Evolutionary conservation across 495 filamentous ascomycete genomes (phyloP).

Genomic region (Neurospora sp.): DNA sequence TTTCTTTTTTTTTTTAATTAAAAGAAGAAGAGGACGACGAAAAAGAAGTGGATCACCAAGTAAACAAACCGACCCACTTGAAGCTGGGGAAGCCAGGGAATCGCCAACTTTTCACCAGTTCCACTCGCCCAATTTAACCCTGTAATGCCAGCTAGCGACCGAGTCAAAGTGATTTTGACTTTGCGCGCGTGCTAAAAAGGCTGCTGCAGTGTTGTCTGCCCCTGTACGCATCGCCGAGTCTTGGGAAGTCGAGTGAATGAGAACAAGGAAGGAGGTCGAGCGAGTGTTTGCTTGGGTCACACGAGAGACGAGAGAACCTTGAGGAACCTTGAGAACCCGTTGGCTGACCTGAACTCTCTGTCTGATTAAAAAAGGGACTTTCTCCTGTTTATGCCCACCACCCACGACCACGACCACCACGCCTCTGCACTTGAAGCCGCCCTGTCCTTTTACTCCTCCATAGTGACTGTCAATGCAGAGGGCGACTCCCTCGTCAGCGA

Average conservation of each 20-base stretch:
- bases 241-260: background rate
- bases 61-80: background rate
- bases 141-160: background rate
- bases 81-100: background rate
- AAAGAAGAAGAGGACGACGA: background rate
- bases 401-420: constrained; percentile 44
- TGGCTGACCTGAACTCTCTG: constrained; percentile 10
- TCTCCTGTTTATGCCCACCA: constrained; percentile 74
- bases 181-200: background rate
- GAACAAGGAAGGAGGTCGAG: background rate
- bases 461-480: constrained; percentile 84
- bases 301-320: background rate
- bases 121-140: background rate
- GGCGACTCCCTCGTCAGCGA: constrained; percentile 89
- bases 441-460: constrained; percentile 83
- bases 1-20: background rate
- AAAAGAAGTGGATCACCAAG: background rate
- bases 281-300: background rate
- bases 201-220: background rate
- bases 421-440: constrained; percentile 70
- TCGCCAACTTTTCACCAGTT: background rate
- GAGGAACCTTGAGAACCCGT: constrained; percentile 3
- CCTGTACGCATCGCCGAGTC: background rate
- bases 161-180: background rate
- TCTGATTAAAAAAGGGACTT: constrained; percentile 57